Percentiles rank a stretch among this genome's conserved stretches.
These are phyloP conservation scores for Ananas comosus DNA, from an alignment of 176 grass and related monocot species.

Conservation along the genomic window DNA sequence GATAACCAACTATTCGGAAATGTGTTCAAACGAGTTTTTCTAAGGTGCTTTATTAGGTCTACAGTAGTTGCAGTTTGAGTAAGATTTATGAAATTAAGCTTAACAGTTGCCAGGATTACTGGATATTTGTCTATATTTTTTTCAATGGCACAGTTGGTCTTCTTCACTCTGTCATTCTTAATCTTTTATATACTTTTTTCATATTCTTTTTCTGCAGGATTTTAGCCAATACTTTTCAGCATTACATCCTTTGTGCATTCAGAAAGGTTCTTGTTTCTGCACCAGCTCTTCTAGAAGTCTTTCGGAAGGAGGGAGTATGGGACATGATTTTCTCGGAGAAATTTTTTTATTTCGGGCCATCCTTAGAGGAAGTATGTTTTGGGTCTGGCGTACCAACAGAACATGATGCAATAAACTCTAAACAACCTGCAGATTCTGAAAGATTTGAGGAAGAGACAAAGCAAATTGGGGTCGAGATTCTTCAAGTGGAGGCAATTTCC, in stretches of 20 bases:
- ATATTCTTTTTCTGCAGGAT: constrained; percentile 40
- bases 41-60: too few relatives aligned
- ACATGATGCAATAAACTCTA: constrained; percentile 21
- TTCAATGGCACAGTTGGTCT: background rate
- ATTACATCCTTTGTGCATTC: constrained; percentile 81
- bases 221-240: constrained; percentile 79
- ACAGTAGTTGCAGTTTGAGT: too few relatives aligned
- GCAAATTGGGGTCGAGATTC: constrained; percentile 38
- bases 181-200: constrained; percentile 9
- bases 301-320: constrained; percentile 84
- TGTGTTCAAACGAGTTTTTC: too few relatives aligned
- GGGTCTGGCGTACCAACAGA: constrained; percentile 16
- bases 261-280: constrained; percentile 90
- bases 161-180: background rate
- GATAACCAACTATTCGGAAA: too few relatives aligned
- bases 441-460: constrained; percentile 12
- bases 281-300: constrained; percentile 70
- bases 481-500: constrained; percentile 92
- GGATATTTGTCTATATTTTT: background rate
- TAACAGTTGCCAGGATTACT: background rate
- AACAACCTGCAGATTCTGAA: constrained; percentile 14
- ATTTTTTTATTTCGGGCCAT: constrained; percentile 77
- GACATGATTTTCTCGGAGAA: constrained; percentile 90
- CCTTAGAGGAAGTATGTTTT: constrained; percentile 28
- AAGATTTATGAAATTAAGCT: background rate